These are phyloP conservation scores for Microbotryum lychnidis-dioicae DNA, from an alignment of 1,284 basidiomycete genomes.

Conservation along the genomic window DNA sequence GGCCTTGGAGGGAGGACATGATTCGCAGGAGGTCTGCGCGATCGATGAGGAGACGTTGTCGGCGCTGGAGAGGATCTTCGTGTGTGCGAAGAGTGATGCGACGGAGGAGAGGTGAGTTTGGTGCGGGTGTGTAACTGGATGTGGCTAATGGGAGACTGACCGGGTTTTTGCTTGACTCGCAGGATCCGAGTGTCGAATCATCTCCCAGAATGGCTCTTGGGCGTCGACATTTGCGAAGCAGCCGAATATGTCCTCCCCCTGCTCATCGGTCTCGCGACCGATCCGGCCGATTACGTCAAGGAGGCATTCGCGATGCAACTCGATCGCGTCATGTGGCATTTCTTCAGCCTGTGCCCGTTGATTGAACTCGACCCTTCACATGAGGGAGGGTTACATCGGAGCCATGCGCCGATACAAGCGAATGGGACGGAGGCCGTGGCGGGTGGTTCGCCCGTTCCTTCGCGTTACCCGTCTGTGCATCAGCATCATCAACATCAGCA, in stretches of 20 bases:
- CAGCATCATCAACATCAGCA: not conserved
- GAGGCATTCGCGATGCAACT: constrained; percentile 80
- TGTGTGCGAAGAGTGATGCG: constrained; percentile 78
- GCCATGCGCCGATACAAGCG: too few species aligned
- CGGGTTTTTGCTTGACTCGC: constrained; percentile 4
- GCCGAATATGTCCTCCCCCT: constrained; percentile 90
- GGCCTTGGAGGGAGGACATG: not conserved
- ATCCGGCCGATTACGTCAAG: constrained; percentile 75
- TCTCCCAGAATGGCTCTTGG: constrained; percentile 62
- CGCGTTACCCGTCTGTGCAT: not conserved
- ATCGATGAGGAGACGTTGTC: constrained; percentile 58
- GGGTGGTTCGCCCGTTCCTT: constrained; percentile 10
- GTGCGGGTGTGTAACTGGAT: not conserved
- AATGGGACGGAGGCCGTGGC: too few species aligned
- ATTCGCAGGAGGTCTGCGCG: constrained; percentile 7
- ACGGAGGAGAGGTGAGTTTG: constrained; percentile 57
- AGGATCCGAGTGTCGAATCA: constrained; percentile 74
- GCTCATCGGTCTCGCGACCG: constrained; percentile 75
- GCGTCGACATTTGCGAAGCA: constrained; percentile 76
- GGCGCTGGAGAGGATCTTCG: constrained; percentile 85
- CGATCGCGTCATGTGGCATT: constrained; percentile 85
- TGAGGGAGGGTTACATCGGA: not conserved
- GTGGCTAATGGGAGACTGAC: not conserved
- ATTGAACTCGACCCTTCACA: constrained; percentile 17
- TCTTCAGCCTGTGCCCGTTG: constrained; percentile 47